A percentile compares a stretch with the other conserved stretches of the same genome.
These are phyloP conservation scores for Botryotinia globosa DNA, from an alignment of 2,329 filamentous ascomycete species.

Conservation along the genomic window DNA sequence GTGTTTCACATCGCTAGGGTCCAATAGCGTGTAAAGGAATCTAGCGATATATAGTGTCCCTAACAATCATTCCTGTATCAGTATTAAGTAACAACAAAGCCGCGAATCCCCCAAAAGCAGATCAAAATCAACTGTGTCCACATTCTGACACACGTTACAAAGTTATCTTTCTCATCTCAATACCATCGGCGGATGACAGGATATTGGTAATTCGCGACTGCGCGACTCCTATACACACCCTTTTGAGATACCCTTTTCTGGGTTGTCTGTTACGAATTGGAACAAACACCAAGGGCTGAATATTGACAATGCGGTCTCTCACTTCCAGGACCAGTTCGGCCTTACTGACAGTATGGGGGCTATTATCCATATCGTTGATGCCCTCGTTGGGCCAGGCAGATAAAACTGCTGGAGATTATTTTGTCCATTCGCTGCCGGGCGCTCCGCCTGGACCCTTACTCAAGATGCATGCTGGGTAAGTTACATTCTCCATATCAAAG, in stretches of 20 bases:
- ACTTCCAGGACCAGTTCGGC: slow-evolving; percentile 21
- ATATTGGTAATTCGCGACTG: slow-evolving; percentile 20
- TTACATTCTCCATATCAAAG: slow-evolving; percentile 25
- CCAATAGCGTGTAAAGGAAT: not conserved
- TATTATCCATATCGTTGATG: slow-evolving; percentile 47
- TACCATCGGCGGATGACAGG: slow-evolving; percentile 12
- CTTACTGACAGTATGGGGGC: slow-evolving; percentile 31
- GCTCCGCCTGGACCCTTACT: slow-evolving; percentile 72
- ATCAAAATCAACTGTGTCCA: slow-evolving; percentile 20
- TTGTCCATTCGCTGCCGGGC: slow-evolving; percentile 79
- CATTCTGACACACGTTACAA: not conserved
- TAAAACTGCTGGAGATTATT: slow-evolving; percentile 80
- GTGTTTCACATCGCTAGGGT: not conserved
- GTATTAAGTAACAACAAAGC: slow-evolving; percentile 18
- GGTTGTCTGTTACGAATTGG: slow-evolving; percentile 20
- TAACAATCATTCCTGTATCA: slow-evolving; percentile 15
- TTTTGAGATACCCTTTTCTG: slow-evolving; percentile 14
- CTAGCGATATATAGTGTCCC: not conserved
- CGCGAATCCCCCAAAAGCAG: slow-evolving; percentile 7
- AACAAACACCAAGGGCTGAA: not conserved
- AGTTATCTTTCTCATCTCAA: not conserved
- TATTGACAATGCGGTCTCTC: slow-evolving; percentile 35
- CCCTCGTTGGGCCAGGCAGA: slow-evolving; percentile 43
- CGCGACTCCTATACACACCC: slow-evolving; percentile 22
- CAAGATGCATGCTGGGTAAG: slow-evolving; percentile 98